phyloP scores from a whole-genome alignment of 257 asterid species.

The Salvia rosmarinus region DNA sequence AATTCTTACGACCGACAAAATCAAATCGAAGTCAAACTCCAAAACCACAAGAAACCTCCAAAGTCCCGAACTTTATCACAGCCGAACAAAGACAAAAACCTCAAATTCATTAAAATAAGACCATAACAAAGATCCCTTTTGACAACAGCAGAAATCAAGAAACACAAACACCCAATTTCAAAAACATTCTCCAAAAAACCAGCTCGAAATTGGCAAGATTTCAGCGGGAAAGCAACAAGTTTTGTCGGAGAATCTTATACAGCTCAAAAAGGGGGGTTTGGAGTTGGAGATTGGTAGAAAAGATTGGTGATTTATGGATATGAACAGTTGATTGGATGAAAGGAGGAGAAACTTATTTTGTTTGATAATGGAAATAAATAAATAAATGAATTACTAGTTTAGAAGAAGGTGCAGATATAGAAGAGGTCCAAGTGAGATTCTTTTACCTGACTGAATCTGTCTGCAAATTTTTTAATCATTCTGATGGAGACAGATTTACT shows the following conservation, averaged over 20 bases:
- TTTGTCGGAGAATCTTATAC: background rate
- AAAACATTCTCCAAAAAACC: conserved; percentile 31
- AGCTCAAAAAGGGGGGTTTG: background rate
- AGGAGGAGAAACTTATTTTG: conserved; percentile 48
- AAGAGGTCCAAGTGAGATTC: conserved; percentile 42
- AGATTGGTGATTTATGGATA: conserved; percentile 37
- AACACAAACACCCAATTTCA: conserved; percentile 15
- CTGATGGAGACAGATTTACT: conserved; percentile 41
- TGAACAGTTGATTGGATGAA: conserved; percentile 25
- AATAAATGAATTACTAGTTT: background rate
- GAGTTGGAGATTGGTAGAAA: conserved; percentile 25
- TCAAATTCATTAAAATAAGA: conserved; percentile 20
- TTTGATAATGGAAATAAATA: conserved; percentile 38
- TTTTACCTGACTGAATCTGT: conserved; percentile 39
- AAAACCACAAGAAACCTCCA: too few relatives aligned
- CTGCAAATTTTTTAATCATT: conserved; percentile 30
- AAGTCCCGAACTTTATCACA: background rate
- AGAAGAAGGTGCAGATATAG: conserved; percentile 27
- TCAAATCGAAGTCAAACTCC: conserved; percentile 29
- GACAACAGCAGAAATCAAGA: conserved; percentile 36
- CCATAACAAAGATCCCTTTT: conserved; percentile 29
- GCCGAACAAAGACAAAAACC: background rate
- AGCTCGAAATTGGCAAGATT: conserved; percentile 48
- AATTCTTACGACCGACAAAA: conserved; percentile 43
- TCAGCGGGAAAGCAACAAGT: background rate